These are phyloP conservation scores for Lactifluus piperatus DNA, from an alignment of 768 basidiomycete species.

Conservation along the genomic window DNA sequence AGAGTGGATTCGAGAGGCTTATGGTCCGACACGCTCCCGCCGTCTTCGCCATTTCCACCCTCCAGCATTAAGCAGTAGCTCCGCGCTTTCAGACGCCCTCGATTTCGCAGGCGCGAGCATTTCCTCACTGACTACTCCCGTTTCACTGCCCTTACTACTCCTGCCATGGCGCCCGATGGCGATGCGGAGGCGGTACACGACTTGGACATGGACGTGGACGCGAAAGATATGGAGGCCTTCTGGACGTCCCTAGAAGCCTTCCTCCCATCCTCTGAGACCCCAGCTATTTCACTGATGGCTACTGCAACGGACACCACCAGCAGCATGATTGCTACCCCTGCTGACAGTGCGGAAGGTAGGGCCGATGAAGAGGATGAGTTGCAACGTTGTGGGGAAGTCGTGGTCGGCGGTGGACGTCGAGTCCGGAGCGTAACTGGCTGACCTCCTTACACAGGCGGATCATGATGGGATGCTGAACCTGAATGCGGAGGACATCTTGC, in stretches of 20 bases:
- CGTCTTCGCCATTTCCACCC: slow-evolving; percentile 28
- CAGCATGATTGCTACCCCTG: neutral
- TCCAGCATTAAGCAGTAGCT: slow-evolving; percentile 26
- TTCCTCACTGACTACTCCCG: neutral
- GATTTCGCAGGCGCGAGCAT: neutral
- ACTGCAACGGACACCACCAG: neutral
- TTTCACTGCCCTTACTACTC: neutral
- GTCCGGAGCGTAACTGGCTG: neutral
- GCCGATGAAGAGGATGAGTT: neutral
- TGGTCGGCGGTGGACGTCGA: neutral
- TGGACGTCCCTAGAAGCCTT: slow-evolving; percentile 13
- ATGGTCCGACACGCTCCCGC: slow-evolving; percentile 25
- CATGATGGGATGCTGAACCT: neutral
- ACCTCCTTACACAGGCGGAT: neutral
- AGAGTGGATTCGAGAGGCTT: slow-evolving; percentile 6
- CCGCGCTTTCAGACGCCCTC: slow-evolving; percentile 21
- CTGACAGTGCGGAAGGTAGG: too few relatives aligned
- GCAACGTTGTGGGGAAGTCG: neutral
- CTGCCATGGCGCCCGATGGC: neutral
- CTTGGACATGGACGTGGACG: neutral
- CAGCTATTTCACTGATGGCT: neutral
- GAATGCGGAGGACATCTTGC: slow-evolving; percentile 11
- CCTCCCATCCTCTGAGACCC: neutral
- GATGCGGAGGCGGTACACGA: neutral
- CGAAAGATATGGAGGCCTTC: slow-evolving; percentile 7